These are phyloP conservation scores for Saururus chinensis DNA, from an alignment of 164 flowering plant genomes.

Conservation along the genomic window DNA sequence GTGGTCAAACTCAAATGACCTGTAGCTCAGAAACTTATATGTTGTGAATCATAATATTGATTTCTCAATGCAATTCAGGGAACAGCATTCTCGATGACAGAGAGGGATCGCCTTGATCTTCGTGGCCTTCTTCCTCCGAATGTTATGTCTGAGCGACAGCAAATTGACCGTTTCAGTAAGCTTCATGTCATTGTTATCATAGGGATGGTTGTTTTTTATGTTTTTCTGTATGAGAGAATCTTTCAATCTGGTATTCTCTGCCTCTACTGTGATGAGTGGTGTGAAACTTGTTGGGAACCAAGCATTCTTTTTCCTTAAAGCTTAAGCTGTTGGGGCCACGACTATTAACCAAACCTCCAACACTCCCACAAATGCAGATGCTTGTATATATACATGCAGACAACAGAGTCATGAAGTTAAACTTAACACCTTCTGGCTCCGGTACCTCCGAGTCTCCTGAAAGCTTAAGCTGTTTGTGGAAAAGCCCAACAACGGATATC, in stretches of 20 bases:
- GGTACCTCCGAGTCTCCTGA: too few species aligned
- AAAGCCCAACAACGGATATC: too few species aligned
- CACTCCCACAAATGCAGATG: too few species aligned
- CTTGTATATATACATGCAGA: too few species aligned
- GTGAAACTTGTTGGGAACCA: neutral
- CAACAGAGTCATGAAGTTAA: too few species aligned
- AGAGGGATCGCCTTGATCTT: constrained; percentile 93
- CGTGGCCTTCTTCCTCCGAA: constrained; percentile 96
- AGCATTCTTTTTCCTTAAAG: neutral
- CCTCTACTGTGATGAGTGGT: neutral
- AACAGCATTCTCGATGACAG: constrained; percentile 90
- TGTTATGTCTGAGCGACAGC: constrained; percentile 74
- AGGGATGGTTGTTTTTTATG: neutral
- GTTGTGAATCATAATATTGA: neutral
- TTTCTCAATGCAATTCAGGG: constrained; percentile 35
- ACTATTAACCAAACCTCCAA: too few species aligned
- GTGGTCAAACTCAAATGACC: too few species aligned
- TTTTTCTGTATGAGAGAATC: neutral
- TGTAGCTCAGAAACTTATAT: too few species aligned
- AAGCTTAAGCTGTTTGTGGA: too few species aligned
- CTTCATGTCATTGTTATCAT: neutral
- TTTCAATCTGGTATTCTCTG: neutral
- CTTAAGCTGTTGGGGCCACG: too few species aligned
- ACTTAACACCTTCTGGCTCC: too few species aligned
- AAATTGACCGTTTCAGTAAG: constrained; percentile 90